A percentile compares a stretch with the other conserved stretches of the same genome.
Conservation (phyloP, 768 basidiomycete genomes). For the Boletellus ananas region DNA sequence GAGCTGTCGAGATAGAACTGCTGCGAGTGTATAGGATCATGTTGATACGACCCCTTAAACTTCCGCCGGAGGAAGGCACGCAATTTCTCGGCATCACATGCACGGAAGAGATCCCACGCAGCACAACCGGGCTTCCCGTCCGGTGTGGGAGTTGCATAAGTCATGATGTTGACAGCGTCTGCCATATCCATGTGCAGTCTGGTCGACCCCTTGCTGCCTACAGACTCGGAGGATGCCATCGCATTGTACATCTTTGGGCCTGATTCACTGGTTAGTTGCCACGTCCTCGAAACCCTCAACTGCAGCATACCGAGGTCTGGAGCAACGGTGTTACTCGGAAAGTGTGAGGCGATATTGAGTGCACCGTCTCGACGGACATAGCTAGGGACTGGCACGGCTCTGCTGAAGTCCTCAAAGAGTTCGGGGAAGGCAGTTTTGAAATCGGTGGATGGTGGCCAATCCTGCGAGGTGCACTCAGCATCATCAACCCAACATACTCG, state of each 20-base stretch:
- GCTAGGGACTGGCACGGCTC: slow-evolving; percentile 81
- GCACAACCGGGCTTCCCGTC: slow-evolving; percentile 71
- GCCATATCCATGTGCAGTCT: slow-evolving; percentile 94
- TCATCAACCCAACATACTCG: not conserved
- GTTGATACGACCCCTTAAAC: slow-evolving; percentile 50
- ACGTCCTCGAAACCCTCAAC: not conserved
- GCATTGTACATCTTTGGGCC: slow-evolving; percentile 97
- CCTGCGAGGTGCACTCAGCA: slow-evolving; percentile 41
- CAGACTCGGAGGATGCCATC: slow-evolving; percentile 61
- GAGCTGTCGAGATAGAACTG: slow-evolving; percentile 76
- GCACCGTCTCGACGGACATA: slow-evolving; percentile 90
- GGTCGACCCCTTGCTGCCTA: slow-evolving; percentile 79
- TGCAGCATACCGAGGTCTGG: slow-evolving; percentile 70
- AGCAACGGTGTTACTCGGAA: slow-evolving; percentile 70
- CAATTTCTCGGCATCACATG: slow-evolving; percentile 76
- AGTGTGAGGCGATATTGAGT: slow-evolving; percentile 85
- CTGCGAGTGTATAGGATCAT: slow-evolving; percentile 91
- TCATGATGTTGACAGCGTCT: slow-evolving; percentile 91
- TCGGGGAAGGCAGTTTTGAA: slow-evolving; percentile 83
- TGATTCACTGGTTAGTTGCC: slow-evolving; percentile 27
- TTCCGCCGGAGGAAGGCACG: slow-evolving; percentile 68
- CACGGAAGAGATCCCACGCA: slow-evolving; percentile 87
- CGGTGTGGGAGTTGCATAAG: slow-evolving; percentile 56
- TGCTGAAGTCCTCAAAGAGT: slow-evolving; percentile 80
- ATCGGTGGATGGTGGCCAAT: slow-evolving; percentile 89